Base-by-base conservation (phyloP, 148 eudicot species). In the Talinum fruticosum region DNA sequence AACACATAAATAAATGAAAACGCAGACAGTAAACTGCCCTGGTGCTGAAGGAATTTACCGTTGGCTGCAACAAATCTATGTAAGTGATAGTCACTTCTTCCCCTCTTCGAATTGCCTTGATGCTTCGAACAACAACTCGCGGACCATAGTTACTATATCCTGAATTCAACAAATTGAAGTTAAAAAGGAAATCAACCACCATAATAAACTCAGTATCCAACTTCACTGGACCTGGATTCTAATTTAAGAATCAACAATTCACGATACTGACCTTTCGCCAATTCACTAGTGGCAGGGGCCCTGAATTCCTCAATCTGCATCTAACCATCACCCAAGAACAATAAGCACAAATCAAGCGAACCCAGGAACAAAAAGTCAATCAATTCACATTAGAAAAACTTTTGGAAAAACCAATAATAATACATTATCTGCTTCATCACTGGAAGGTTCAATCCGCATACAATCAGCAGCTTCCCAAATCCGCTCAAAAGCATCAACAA, bases 21-120 rank as follows among this genome's bases (percentile, higher is more conserved):
- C 28, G 66, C 26, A 28, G 66, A 59, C 26, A 54, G 1, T 54
- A 49, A 49, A 49, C 19, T 16, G 24, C n/a, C 7, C 30, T 1
- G 32, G 33, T 62, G 66, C 66, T 8, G 30, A 12, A 26, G 51
- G 34, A 77, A 28, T 15, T 19, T 79, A 89, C 97, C 92, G 83
- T 90, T 5, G 94, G 92, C 85, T 86, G 91, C 83, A 90, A 77
- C 79, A 90, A 81, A 74, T 92, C 94, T 13, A 86, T 92, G 84
- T 90, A 92, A 4, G 94, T 81, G 76, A 88, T 79, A 15, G 89
- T 84, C 71, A 87, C 91, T 85, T 87, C 91, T 72, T 92, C 92
- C n/a, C 90, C 89, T 64, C 82, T 84, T 45, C 36, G 80, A 72
- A 92, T 83, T 18, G 37, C 78, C 73, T 84, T 86, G 67, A 92